These are phyloP conservation scores for Helichrysum umbraculigerum DNA, from an alignment of 129 eudicot genomes.

Conservation along the genomic window DNA sequence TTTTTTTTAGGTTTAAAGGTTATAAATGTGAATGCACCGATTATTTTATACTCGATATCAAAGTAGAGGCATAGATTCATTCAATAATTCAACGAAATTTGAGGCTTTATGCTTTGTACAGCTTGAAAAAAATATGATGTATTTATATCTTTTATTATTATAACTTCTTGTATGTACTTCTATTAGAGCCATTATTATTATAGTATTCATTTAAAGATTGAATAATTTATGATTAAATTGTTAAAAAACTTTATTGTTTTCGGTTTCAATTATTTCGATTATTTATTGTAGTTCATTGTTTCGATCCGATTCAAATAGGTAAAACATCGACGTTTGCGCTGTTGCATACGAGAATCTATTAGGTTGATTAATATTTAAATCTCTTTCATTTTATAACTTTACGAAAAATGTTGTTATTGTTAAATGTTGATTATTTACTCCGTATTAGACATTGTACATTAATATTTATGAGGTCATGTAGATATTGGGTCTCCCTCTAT, in stretches of 20 bases:
- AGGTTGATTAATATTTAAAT: not conserved
- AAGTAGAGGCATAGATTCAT: too few relatives aligned
- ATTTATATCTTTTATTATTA: too few relatives aligned
- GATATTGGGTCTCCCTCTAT: too few relatives aligned
- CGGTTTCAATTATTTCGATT: not conserved
- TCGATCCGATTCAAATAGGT: not conserved
- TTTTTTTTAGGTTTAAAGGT: not conserved
- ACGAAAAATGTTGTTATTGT: not conserved
- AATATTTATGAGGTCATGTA: too few relatives aligned
- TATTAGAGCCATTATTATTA: not conserved
- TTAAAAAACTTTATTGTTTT: not conserved
- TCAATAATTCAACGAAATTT: not conserved
- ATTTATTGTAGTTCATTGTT: not conserved
- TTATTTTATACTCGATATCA: not conserved
- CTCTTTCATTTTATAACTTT: not conserved
- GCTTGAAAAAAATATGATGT: too few relatives aligned
- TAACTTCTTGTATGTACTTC: too few relatives aligned
- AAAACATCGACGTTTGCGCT: not conserved
- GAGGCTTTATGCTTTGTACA: not conserved
- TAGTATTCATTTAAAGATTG: not conserved
- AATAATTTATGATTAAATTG: not conserved
- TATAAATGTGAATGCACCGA: not conserved
- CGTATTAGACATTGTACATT: too few relatives aligned
- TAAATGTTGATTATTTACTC: too few relatives aligned
- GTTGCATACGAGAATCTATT: not conserved